Base-by-base conservation (phyloP, 2,329 filamentous ascomycete species). In the Cercospora sesami region DNA sequence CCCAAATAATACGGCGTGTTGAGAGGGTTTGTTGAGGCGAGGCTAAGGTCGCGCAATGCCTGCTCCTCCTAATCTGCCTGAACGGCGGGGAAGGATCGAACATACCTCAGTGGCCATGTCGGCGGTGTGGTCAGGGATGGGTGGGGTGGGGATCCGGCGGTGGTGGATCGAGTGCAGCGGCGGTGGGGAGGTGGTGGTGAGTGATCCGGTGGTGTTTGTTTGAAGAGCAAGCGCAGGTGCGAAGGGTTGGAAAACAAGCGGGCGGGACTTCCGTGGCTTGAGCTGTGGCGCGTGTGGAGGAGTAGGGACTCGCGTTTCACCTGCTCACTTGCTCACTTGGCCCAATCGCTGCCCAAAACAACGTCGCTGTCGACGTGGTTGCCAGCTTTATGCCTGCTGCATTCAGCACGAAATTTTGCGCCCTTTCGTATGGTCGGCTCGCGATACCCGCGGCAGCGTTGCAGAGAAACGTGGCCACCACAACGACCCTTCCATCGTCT, bases 31-130 rank as follows among this genome's bases (percentile, higher is more conserved):
- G 73, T 74, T 73, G 72, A 70, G 71, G 73, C 64, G 66, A 69
- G 64, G 69, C 74, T 75, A 71, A 72, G 63, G 60, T 68, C 65
- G 72, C 74, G 78, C 71, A 69, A 64, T 70, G 51, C 51, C 51
- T 58, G 62, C 62, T 59, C 23, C 62, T 51, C 42, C 23, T 30
- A 21, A 59, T 28, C 39, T 42, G 57, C 63, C 53, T 36, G 75
- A 78, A 77, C 78, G 79, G 72, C 70, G 69, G 70, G 73, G 72
- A 73, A 73, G 72, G 76, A 72, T 72, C 72, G 73, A 79, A 84
- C 86, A 78, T 86, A 89, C 87, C 83, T 89, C 87, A 82, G 85
- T 86, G 80, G 85, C 84, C 86, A 89, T 89, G 45, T 63, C 26
- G 57, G 57, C 63, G 63, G 53, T 63, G 45, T 68, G 60, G 30